Percentiles rank a stretch among this genome's conserved stretches.
These are phyloP conservation scores for Pascua guehoae DNA, from an alignment of 1,284 basidiomycete species.

Conservation along the genomic window DNA sequence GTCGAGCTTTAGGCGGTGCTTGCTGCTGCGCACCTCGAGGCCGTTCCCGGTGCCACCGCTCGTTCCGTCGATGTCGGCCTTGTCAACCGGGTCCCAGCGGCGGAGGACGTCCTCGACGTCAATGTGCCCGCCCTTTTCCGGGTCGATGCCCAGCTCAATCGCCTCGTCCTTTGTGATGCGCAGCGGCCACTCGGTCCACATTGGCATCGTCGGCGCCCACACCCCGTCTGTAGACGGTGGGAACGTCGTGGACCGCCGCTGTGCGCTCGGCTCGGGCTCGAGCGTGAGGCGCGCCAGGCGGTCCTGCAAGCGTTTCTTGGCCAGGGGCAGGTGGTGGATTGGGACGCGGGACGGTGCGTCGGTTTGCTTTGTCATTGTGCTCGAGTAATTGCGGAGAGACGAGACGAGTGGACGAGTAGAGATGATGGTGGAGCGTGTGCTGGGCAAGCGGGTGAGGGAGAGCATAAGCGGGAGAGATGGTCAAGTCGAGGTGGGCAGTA, in stretches of 20 bases:
- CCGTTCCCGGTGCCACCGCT: conserved; percentile 5
- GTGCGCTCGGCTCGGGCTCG: conserved; percentile 60
- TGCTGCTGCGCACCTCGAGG: conserved; percentile 28
- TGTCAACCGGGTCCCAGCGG: conserved; percentile 38
- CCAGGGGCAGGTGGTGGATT: conserved; percentile 36
- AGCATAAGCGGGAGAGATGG: not conserved
- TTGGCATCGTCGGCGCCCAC: conserved; percentile 78
- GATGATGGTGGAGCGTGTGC: not conserved
- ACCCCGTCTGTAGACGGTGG: conserved; percentile 45
- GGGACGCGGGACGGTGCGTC: conserved; percentile 8
- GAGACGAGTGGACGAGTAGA: not conserved
- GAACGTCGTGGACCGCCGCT: conserved; percentile 63
- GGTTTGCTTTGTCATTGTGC: not conserved
- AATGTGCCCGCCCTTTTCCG: conserved; percentile 38
- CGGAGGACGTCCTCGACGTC: conserved; percentile 59
- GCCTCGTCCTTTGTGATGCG: conserved; percentile 63
- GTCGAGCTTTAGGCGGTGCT: conserved; percentile 57
- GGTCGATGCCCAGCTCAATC: conserved; percentile 61
- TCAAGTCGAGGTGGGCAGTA: no score
- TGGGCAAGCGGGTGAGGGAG: not conserved
- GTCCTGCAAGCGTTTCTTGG: conserved; percentile 30
- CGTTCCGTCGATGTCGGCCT: conserved; percentile 19
- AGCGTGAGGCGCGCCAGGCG: conserved; percentile 31
- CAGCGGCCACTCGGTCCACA: conserved; percentile 82
- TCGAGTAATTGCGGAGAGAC: not conserved